A percentile compares a stretch with the other conserved stretches of the same genome.
These are phyloP conservation scores for Lepidium africanum DNA, from an alignment of 345 rosid species.

Conservation along the genomic window DNA sequence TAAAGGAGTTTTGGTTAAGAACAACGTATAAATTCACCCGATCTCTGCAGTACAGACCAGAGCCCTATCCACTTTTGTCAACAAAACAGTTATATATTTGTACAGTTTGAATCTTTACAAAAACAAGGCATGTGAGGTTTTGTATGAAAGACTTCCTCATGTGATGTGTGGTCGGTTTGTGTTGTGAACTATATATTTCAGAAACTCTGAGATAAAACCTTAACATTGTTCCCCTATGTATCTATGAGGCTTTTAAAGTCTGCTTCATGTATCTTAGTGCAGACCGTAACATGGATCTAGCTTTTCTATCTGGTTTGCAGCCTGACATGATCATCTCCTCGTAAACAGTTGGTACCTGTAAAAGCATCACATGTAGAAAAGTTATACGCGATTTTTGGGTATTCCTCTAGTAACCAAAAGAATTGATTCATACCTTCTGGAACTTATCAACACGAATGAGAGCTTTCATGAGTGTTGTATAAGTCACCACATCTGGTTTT, in stretches of 20 bases:
- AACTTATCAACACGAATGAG: conserved; percentile 84
- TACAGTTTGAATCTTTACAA: conserved; percentile 20
- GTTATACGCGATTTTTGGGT: not conserved
- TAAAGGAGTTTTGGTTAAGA: not conserved
- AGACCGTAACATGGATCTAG: conserved; percentile 92
- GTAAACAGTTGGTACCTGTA: conserved; percentile 82
- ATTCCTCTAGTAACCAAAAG: not conserved
- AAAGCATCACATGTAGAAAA: conserved; percentile 10
- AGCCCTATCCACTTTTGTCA: not conserved
- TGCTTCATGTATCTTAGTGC: conserved; percentile 91
- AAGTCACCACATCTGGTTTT: conserved; percentile 92
- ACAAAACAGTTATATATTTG: conserved; percentile 5
- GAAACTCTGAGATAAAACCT: conserved; percentile 1
- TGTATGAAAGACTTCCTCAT: conserved; percentile 1
- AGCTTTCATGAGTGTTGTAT: conserved; percentile 92
- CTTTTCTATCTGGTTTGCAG: conserved; percentile 84
- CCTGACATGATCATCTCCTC: conserved; percentile 91
- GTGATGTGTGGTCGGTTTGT: conserved; percentile 1
- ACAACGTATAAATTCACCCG: not conserved
- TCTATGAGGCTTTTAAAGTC: conserved; percentile 35
- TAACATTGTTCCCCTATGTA: not conserved
- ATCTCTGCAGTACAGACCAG: not conserved
- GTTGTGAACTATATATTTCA: not conserved
- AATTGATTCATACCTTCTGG: conserved; percentile 44
- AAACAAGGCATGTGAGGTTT: conserved; percentile 5